These are phyloP conservation scores for Penicillium sp. DNA, from an alignment of 2,329 filamentous ascomycete genomes.

Conservation along the genomic window DNA sequence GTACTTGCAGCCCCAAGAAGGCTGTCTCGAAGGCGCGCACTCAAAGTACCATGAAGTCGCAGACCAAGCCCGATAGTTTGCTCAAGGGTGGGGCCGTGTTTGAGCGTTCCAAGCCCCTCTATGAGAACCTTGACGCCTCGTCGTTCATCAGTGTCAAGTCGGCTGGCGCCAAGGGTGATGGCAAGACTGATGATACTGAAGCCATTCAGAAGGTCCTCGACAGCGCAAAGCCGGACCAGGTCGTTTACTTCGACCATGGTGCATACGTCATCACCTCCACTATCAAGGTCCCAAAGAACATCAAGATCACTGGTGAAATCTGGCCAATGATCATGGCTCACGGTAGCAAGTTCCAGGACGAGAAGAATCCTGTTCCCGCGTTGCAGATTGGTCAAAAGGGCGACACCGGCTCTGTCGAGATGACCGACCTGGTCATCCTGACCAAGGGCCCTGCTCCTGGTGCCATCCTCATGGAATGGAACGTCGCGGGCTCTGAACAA, in stretches of 20 bases:
- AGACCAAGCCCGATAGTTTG: constrained; percentile 61
- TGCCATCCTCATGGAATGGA: constrained; percentile 89
- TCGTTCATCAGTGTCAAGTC: constrained; percentile 79
- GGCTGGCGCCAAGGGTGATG: constrained; percentile 80
- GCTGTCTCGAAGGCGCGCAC: constrained; percentile 41
- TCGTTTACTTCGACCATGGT: constrained; percentile 61
- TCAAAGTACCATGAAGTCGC: constrained; percentile 53
- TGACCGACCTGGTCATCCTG: constrained; percentile 79
- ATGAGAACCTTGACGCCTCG: constrained; percentile 59
- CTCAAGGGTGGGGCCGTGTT: constrained; percentile 64
- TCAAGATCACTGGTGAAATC: constrained; percentile 84
- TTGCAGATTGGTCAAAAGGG: constrained; percentile 76
- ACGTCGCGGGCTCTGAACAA: constrained; percentile 59
- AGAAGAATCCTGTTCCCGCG: constrained; percentile 70
- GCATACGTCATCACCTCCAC: constrained; percentile 58
- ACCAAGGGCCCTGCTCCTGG: constrained; percentile 78
- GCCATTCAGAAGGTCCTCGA: constrained; percentile 76
- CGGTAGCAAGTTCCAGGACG: constrained; percentile 66
- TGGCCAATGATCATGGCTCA: constrained; percentile 86
- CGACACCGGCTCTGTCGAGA: constrained; percentile 74
- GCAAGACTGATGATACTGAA: constrained; percentile 75
- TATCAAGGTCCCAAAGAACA: constrained; percentile 60
- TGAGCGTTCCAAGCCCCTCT: constrained; percentile 84
- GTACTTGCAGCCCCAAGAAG: constrained; percentile 25
- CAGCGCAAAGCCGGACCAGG: constrained; percentile 53